phyloP scores from a whole-genome alignment of 2,329 filamentous ascomycete genomes.

The Talaromyces amestolkiae region DNA sequence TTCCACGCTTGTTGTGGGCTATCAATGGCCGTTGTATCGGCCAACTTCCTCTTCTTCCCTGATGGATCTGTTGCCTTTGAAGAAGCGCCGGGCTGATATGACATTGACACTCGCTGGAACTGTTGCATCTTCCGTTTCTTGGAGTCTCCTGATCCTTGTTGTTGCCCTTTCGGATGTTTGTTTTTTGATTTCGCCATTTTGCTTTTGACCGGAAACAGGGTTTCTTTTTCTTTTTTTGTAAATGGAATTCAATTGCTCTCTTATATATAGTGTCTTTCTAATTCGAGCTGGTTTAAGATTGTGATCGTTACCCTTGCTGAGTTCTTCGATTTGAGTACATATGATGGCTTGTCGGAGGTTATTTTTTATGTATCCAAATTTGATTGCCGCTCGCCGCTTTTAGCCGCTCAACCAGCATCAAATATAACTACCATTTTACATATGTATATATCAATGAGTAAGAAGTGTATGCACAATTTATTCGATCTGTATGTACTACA shows the following conservation, averaged over 20 bases:
- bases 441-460: not conserved
- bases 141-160: conserved; percentile 23
- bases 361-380: not conserved
- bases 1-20: conserved; percentile 2
- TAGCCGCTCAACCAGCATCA: not conserved
- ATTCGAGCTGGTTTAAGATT: not conserved
- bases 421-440: not conserved
- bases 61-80: not conserved
- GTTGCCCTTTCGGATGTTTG: conserved; percentile 19
- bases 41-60: conserved; percentile 13
- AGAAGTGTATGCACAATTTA: not conserved
- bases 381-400: conserved; percentile 1
- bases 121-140: conserved; percentile 21
- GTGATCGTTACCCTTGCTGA: not conserved
- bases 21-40: not conserved
- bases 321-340: no score
- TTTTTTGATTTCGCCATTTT: conserved; percentile 19
- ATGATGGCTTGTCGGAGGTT: not conserved
- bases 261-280: no score
- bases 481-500: conserved; percentile 46
- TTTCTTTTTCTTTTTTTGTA: not conserved
- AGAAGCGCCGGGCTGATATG: not conserved
- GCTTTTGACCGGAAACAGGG: not conserved
- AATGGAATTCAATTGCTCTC: no score
- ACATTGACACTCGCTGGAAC: conserved; percentile 16